Percentiles rank a stretch among this genome's conserved stretches.
Conservation (phyloP, 805 yeast genomes). For the Ogataea parapolymorpha region DNA sequence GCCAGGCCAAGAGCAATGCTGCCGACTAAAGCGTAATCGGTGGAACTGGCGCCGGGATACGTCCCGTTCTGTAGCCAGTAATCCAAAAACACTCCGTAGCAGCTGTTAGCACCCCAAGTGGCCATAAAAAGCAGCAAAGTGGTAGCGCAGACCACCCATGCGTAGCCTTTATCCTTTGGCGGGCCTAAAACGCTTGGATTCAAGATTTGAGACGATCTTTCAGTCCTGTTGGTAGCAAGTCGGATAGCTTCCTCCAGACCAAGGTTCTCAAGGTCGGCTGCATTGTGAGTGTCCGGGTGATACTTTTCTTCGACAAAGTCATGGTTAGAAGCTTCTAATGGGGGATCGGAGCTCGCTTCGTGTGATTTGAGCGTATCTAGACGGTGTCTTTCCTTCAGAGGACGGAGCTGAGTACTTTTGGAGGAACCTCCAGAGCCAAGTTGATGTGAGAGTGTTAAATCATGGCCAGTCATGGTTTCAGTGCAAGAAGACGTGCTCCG, state of each 20-base stretch:
- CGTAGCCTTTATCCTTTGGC: slow-evolving; percentile 54
- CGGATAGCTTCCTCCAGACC: slow-evolving; percentile 27
- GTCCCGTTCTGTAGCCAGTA: slow-evolving; percentile 46
- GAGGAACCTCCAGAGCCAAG: no score
- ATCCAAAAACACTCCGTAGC: slow-evolving; percentile 58
- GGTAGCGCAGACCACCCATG: slow-evolving; percentile 50
- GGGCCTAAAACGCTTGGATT: slow-evolving; percentile 16
- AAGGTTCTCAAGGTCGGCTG: slow-evolving; percentile 17
- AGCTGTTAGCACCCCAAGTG: slow-evolving; percentile 67
- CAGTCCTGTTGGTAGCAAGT: slow-evolving; percentile 21
- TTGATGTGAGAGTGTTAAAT: no score
- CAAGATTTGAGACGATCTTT: neutral
- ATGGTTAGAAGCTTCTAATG: no score
- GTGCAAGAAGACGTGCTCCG: no score
- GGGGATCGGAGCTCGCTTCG: no score
- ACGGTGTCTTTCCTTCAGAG: no score
- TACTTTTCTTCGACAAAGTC: no score
- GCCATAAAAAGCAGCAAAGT: slow-evolving; percentile 44
- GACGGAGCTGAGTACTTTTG: no score
- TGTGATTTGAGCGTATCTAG: no score
- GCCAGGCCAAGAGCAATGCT: slow-evolving; percentile 36
- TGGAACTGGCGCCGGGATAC: slow-evolving; percentile 49
- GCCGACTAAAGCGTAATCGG: slow-evolving; percentile 61
- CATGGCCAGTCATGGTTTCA: no score
- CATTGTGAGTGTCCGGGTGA: neutral